Evolutionary conservation across 345 rosid species (phyloP).

Genomic region (Turnera subulata): DNA sequence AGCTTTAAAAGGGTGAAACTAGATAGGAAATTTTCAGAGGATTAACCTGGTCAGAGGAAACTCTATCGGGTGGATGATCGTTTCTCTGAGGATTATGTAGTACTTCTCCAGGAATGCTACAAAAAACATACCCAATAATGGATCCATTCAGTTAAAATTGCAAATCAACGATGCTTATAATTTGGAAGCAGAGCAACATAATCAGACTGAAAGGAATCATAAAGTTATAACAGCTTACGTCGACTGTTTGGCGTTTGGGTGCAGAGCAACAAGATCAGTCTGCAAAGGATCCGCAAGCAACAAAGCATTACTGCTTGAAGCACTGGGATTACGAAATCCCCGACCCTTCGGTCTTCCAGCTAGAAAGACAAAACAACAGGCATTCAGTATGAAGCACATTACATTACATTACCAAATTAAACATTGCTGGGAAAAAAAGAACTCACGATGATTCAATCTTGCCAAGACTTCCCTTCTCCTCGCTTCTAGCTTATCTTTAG

Average conservation of each 20-base stretch:
- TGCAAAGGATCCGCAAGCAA: conserved; percentile 23
- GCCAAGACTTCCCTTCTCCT: conserved; percentile 71
- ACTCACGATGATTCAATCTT: conserved; percentile 46
- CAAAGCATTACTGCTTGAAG: conserved; percentile 16
- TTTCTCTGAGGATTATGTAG: conserved; percentile 25
- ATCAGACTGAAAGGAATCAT: background rate
- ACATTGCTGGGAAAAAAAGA: background rate
- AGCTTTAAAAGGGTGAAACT: too few species aligned
- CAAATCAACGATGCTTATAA: too few species aligned
- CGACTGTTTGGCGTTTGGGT: conserved; percentile 13
- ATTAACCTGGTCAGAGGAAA: conserved; percentile 68
- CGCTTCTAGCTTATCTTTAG: conserved; percentile 73
- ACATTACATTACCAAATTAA: background rate
- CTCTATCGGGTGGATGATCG: conserved; percentile 39
- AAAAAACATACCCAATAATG: background rate
- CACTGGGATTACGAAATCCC: conserved; percentile 13
- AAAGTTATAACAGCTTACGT: conserved; percentile 3
- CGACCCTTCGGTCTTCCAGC: conserved; percentile 44
- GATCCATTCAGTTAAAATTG: too few species aligned
- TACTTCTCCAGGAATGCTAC: conserved; percentile 32
- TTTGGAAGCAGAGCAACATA: too few species aligned
- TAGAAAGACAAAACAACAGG: conserved; percentile 21
- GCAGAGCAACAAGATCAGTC: conserved; percentile 11
- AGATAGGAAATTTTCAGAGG: too few species aligned
- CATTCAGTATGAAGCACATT: background rate